A percentile compares a stretch with the other conserved stretches of the same genome.
phyloP scores from a whole-genome alignment of 179 eudicot species.

The Vitellaria paradoxa region DNA sequence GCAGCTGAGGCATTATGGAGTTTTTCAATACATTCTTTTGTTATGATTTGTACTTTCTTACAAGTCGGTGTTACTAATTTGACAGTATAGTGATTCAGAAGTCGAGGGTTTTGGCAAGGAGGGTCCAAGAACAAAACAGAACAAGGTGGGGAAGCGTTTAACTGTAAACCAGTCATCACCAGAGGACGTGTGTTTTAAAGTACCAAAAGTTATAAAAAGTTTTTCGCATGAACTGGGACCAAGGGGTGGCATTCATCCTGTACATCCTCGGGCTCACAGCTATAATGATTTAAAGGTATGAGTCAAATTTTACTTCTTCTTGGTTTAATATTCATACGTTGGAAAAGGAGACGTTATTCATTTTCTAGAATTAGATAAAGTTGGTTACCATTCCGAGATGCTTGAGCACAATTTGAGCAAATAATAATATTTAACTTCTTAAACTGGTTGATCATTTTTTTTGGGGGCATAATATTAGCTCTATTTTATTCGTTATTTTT shows the following conservation, averaged over 20 bases:
- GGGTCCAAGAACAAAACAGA: constrained; percentile 29
- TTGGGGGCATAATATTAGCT: neutral
- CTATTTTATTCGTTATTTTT: neutral
- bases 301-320: constrained; percentile 9
- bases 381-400: neutral
- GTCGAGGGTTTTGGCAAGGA: constrained; percentile 32
- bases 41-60: constrained; percentile 8
- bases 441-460: neutral
- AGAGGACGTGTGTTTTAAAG: constrained; percentile 21
- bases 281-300: constrained; percentile 54
- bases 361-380: constrained; percentile 1
- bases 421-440: neutral
- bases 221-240: constrained; percentile 69
- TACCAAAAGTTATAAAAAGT: constrained; percentile 50
- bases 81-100: constrained; percentile 30
- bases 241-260: constrained; percentile 45
- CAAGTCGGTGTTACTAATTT: constrained; percentile 12
- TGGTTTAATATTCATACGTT: constrained; percentile 3
- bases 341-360: neutral
- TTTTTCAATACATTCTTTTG: neutral
- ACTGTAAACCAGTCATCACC: constrained; percentile 27
- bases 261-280: constrained; percentile 52
- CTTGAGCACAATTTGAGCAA: neutral
- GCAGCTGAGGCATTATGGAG: neutral
- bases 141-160: constrained; percentile 25